Evolutionary conservation across 2,329 filamentous ascomycete genomes (phyloP).

Genomic region (Cladophialophora immunda): DNA sequence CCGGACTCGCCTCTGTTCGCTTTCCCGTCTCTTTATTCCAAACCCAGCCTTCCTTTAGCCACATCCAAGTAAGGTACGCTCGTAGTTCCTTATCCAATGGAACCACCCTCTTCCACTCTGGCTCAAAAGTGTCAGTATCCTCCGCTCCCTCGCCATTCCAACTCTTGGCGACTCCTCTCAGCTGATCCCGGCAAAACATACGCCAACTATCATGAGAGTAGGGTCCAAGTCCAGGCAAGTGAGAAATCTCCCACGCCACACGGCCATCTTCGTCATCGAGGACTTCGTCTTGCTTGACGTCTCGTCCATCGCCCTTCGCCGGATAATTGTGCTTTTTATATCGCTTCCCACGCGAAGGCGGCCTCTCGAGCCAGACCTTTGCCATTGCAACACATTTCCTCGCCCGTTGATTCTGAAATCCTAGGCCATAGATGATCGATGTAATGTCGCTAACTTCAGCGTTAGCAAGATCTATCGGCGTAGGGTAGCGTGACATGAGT

Average conservation of each 20-base stretch:
- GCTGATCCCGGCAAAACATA: conserved; percentile 85
- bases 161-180: conserved; percentile 71
- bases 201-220: conserved; percentile 92
- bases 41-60: conserved; percentile 83
- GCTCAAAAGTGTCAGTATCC: conserved; percentile 66
- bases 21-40: conserved; percentile 78
- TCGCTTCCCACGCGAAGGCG: conserved; percentile 67
- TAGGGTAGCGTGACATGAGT: conserved; percentile 74
- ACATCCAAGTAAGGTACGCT: conserved; percentile 88
- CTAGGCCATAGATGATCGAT: conserved; percentile 72
- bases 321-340: conserved; percentile 68
- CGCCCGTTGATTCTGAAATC: conserved; percentile 74
- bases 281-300: conserved; percentile 58
- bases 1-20: conserved; percentile 50
- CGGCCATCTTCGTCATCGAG: conserved; percentile 59
- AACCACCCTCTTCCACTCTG: conserved; percentile 89
- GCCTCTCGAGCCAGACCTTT: conserved; percentile 69
- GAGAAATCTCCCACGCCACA: conserved; percentile 81
- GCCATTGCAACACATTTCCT: conserved; percentile 75
- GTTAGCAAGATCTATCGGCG: conserved; percentile 67
- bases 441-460: conserved; percentile 67
- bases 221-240: conserved; percentile 77
- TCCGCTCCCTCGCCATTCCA: conserved; percentile 68
- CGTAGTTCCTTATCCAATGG: conserved; percentile 85
- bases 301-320: conserved; percentile 56